Evolutionary conservation across 805 yeast genomes (phyloP).

Genomic region (Monosporozyma solicola): DNA sequence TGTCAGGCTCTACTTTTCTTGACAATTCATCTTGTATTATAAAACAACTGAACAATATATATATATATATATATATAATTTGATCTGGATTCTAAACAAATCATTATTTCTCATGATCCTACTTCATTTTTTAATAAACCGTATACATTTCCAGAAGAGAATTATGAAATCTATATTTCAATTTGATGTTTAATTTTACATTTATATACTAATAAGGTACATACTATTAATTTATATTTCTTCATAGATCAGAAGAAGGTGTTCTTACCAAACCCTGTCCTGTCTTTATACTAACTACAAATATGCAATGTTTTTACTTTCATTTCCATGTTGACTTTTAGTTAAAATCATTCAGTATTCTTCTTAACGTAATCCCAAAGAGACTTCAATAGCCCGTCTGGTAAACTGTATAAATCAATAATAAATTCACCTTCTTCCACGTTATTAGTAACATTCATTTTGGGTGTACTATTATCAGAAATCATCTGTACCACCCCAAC

Average conservation of each 20-base stretch:
- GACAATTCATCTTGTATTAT: no score
- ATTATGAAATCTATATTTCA: background rate
- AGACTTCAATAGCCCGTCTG: conserved; percentile 84
- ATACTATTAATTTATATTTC: background rate
- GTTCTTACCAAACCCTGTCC: no score
- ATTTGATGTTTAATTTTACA: background rate
- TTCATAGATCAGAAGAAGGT: no score
- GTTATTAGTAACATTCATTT: conserved; percentile 92
- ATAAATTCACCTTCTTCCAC: conserved; percentile 96
- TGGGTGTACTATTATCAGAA: conserved; percentile 89
- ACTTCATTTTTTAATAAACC: background rate
- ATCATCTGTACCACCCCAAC: conserved; percentile 96
- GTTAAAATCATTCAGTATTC: conserved; percentile 30
- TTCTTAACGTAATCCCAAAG: conserved; percentile 91
- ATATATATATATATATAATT: no score
- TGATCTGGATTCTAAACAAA: background rate
- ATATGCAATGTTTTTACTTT: background rate
- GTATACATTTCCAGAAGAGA: no score
- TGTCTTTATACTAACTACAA: background rate
- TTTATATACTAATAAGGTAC: background rate
- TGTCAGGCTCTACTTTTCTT: no score
- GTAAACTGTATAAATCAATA: conserved; percentile 89
- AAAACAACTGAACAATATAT: no score
- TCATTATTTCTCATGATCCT: background rate
- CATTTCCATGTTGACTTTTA: background rate